These are phyloP conservation scores for Urostyla sp. DNA, from an alignment of 73 alveolate genomes.

Conservation along the genomic window DNA sequence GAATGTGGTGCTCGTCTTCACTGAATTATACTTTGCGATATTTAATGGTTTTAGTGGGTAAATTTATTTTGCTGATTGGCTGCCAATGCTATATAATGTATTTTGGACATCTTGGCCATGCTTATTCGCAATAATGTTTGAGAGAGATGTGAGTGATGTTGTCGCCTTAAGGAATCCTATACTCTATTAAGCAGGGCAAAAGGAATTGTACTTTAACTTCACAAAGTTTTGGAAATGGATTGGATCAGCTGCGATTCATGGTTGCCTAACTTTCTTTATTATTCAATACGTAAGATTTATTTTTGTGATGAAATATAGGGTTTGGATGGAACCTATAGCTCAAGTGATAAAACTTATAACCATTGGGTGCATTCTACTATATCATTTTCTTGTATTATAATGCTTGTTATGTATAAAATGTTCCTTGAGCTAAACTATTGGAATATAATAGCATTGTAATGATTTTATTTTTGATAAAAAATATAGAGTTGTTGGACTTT, in stretches of 20 bases:
- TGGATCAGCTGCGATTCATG: slow-evolving; percentile 74
- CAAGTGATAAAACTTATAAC: slow-evolving; percentile 66
- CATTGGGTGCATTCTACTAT: slow-evolving; percentile 88
- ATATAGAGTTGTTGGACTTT: slow-evolving; percentile 43
- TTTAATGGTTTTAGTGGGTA: slow-evolving; percentile 89
- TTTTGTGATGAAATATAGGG: slow-evolving; percentile 2
- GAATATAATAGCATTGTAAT: slow-evolving; percentile 73
- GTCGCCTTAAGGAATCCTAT: slow-evolving; percentile 58
- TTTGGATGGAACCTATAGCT: slow-evolving; percentile 60
- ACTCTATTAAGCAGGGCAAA: slow-evolving; percentile 87
- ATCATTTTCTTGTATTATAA: slow-evolving; percentile 82
- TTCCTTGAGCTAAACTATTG: slow-evolving; percentile 80
- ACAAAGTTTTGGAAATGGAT: slow-evolving; percentile 87
- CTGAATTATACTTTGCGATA: slow-evolving; percentile 84
- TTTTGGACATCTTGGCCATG: slow-evolving; percentile 66
- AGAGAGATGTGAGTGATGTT: slow-evolving; percentile 47
- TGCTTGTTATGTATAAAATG: slow-evolving; percentile 83
- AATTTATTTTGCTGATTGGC: slow-evolving; percentile 91
- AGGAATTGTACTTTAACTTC: slow-evolving; percentile 75
- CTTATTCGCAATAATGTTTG: slow-evolving; percentile 62
- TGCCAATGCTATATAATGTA: slow-evolving; percentile 84
- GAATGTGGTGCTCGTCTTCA: slow-evolving; percentile 78
- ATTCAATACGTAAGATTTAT: slow-evolving; percentile 54
- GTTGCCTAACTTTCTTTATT: slow-evolving; percentile 69
- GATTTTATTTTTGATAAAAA: neutral